Conservation (phyloP, 202 grass and related monocot species). For the Digitaria exilis region DNA sequence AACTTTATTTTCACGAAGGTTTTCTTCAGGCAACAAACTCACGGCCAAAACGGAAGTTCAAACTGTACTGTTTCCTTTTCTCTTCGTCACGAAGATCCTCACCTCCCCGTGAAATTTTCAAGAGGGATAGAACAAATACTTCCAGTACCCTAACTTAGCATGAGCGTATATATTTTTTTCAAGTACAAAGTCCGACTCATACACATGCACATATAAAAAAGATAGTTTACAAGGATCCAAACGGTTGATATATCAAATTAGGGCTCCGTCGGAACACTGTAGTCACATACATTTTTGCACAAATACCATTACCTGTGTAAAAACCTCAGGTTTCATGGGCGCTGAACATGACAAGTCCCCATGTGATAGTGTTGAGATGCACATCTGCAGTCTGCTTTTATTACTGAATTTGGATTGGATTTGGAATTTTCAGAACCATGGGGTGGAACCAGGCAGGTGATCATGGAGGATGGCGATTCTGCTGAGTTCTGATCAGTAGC, state of each 20-base stretch:
- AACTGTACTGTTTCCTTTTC: too few species aligned
- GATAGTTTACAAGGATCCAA: not conserved
- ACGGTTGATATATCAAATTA: not conserved
- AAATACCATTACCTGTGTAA: not conserved
- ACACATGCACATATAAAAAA: too few species aligned
- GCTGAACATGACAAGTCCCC: not conserved
- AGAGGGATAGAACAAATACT: too few species aligned
- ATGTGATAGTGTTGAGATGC: not conserved
- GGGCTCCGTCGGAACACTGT: not conserved
- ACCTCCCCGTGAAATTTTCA: too few species aligned
- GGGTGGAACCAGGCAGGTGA: not conserved
- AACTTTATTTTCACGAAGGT: too few species aligned
- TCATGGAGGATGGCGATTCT: not conserved
- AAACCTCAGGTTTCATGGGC: not conserved
- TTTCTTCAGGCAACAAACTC: too few species aligned
- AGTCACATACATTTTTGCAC: not conserved
- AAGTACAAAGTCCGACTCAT: too few species aligned
- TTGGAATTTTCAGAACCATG: not conserved
- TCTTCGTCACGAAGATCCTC: too few species aligned
- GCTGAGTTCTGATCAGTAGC: slow-evolving; percentile 2
- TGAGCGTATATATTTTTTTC: too few species aligned
- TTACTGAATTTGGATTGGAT: not conserved
- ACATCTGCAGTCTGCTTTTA: not conserved
- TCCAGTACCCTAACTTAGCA: too few species aligned
- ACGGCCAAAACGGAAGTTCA: too few species aligned